Percentiles rank a stretch among this genome's conserved stretches.
These are phyloP conservation scores for Pseudogymnoascus sp. DNA, from an alignment of 2,329 filamentous ascomycete genomes.

Conservation along the genomic window DNA sequence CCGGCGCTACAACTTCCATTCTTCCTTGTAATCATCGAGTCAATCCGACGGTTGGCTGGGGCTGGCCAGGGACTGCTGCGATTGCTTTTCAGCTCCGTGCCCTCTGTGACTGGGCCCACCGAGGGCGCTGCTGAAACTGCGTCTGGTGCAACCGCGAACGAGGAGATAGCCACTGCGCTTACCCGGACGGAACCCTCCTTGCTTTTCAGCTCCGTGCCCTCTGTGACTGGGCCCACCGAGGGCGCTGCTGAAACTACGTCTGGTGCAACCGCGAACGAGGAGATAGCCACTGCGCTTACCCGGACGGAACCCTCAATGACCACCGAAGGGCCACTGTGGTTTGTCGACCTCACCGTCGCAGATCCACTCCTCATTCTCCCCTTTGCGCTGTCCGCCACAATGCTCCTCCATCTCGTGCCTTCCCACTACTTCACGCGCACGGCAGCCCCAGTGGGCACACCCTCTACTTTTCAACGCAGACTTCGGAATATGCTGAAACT, in stretches of 20 bases:
- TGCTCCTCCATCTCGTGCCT: conserved; percentile 38
- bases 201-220: conserved; percentile 17
- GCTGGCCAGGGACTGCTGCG: conserved; percentile 32
- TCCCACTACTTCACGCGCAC: conserved; percentile 11
- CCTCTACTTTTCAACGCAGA: conserved; percentile 20
- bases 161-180: conserved; percentile 19
- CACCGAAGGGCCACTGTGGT: conserved; percentile 53
- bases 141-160: not conserved
- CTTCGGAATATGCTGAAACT: conserved; percentile 29
- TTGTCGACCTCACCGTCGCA: conserved; percentile 44
- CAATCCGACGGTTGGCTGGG: conserved; percentile 39
- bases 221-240: not conserved
- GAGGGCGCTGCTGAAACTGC: not conserved
- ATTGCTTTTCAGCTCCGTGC: conserved; percentile 22
- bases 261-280: conserved; percentile 9
- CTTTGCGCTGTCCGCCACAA: conserved; percentile 37
- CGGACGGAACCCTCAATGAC: conserved; percentile 41
- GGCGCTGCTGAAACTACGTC: not conserved
- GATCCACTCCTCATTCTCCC: conserved; percentile 45
- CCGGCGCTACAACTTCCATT: conserved; percentile 36
- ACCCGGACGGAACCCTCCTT: too few species aligned
- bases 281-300: conserved; percentile 19
- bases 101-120: not conserved
- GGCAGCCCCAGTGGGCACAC: conserved; percentile 1
- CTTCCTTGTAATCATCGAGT: conserved; percentile 39